phyloP scores from a whole-genome alignment of 768 basidiomycete species.

The Mycena sanguinolenta region DNA sequence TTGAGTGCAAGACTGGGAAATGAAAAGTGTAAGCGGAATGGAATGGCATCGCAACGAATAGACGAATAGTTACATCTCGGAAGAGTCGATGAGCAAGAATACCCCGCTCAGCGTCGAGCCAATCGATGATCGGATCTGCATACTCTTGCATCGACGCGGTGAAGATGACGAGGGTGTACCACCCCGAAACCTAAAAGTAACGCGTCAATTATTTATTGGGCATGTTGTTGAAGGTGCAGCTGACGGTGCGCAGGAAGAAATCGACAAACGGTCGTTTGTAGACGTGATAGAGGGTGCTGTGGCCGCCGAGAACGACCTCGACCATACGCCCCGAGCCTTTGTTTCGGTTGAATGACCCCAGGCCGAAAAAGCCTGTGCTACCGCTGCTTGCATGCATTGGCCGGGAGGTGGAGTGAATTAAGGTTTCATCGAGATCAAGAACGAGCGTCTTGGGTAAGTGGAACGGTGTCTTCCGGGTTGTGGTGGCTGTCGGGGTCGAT shows the following conservation, averaged over 20 bases:
- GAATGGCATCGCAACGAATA: slow-evolving; percentile 21
- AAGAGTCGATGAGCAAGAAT: slow-evolving; percentile 92
- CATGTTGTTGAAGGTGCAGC: slow-evolving; percentile 33
- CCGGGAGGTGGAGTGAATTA: slow-evolving; percentile 96
- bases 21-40: slow-evolving; percentile 22
- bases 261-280: slow-evolving; percentile 99
- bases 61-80: slow-evolving; percentile 90
- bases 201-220: slow-evolving; percentile 42
- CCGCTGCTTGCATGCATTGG: slow-evolving; percentile 66
- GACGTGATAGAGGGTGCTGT: slow-evolving; percentile 95
- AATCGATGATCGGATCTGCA: slow-evolving; percentile 99
- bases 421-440: slow-evolving; percentile 96
- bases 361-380: slow-evolving; percentile 74
- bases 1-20: slow-evolving; percentile 86
- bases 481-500: slow-evolving; percentile 57
- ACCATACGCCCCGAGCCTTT: slow-evolving; percentile 88
- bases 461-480: slow-evolving; percentile 75
- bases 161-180: slow-evolving; percentile 99
- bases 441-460: slow-evolving; percentile 94
- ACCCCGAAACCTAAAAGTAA: slow-evolving; percentile 85
- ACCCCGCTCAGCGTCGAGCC: slow-evolving; percentile 95
- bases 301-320: slow-evolving; percentile 90
- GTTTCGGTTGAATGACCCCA: slow-evolving; percentile 67
- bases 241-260: slow-evolving; percentile 90
- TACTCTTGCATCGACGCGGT: slow-evolving; percentile 99